Percentiles rank a stretch among this genome's conserved stretches.
Evolutionary conservation across 176 grass and related monocot species (phyloP).

Genomic region (Metroxylon sagu): DNA sequence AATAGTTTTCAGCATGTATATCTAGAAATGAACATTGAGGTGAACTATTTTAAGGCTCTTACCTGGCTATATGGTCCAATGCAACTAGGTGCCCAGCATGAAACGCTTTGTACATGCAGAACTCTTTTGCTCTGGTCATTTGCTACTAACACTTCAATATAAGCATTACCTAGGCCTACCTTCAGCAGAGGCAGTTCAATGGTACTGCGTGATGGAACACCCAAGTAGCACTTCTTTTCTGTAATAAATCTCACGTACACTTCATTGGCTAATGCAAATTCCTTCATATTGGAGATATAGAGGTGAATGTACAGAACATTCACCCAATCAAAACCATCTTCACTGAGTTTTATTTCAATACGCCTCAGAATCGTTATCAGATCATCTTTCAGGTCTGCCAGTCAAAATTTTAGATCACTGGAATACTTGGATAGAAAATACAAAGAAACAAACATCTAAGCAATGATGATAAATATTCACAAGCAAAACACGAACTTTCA

Average conservation of each 20-base stretch:
- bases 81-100: slow-evolving; percentile 98
- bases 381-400: slow-evolving; percentile 58
- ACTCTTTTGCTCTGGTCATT: slow-evolving; percentile 69
- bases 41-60: slow-evolving; percentile 1
- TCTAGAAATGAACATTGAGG: background rate
- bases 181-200: slow-evolving; percentile 67
- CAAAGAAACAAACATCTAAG: too few species aligned
- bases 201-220: slow-evolving; percentile 90
- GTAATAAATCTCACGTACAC: slow-evolving; percentile 90
- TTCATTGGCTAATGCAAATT: slow-evolving; percentile 76
- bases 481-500: too few species aligned
- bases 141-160: slow-evolving; percentile 77
- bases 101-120: slow-evolving; percentile 98
- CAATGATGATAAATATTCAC: too few species aligned
- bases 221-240: slow-evolving; percentile 66
- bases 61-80: slow-evolving; percentile 98
- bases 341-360: slow-evolving; percentile 63
- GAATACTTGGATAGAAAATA: too few species aligned
- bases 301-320: slow-evolving; percentile 93
- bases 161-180: slow-evolving; percentile 52
- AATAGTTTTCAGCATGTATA: too few species aligned
- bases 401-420: background rate
- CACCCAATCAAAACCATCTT: slow-evolving; percentile 65
- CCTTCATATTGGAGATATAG: slow-evolving; percentile 88
- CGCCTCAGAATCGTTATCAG: slow-evolving; percentile 57